Percentiles rank a stretch among this genome's conserved stretches.
Conservation (phyloP, 2,329 filamentous ascomycete genomes). For the Penicillium vulpinum region DNA sequence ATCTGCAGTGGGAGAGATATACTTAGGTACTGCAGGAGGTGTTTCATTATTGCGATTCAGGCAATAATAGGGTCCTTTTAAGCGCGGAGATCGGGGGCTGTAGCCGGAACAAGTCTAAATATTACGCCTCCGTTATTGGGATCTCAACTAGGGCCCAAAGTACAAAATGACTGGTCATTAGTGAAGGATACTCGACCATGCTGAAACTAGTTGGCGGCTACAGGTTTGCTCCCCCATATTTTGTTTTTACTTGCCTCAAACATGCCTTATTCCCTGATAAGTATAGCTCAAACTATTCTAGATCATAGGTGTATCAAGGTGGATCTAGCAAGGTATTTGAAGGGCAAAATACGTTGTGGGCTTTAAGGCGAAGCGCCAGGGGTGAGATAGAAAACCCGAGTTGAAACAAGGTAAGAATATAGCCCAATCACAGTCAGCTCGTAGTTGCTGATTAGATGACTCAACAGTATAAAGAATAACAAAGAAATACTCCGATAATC, state of each 20-base stretch:
- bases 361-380: neutral
- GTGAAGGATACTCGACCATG: neutral
- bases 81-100: slow-evolving; percentile 10
- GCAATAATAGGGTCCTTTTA: slow-evolving; percentile 4
- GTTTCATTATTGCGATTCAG: slow-evolving; percentile 14
- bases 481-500: neutral
- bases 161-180: slow-evolving; percentile 16
- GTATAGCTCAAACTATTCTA: neutral
- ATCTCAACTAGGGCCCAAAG: slow-evolving; percentile 3
- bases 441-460: neutral
- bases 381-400: neutral
- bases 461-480: neutral
- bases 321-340: neutral
- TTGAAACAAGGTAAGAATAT: neutral
- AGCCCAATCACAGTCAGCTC: neutral
- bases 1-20: neutral
- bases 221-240: neutral
- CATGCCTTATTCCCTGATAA: neutral
- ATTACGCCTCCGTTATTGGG: slow-evolving; percentile 1
- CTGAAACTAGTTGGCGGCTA: slow-evolving; percentile 19
- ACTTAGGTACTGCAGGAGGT: slow-evolving; percentile 1
- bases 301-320: neutral
- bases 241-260: neutral
- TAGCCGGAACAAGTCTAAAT: slow-evolving; percentile 6
- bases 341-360: neutral